Evolutionary conservation across 176 grass and related monocot genomes (phyloP), one percentile per base, ranked within the genome.

Genomic region (Ananas comosus): DNA sequence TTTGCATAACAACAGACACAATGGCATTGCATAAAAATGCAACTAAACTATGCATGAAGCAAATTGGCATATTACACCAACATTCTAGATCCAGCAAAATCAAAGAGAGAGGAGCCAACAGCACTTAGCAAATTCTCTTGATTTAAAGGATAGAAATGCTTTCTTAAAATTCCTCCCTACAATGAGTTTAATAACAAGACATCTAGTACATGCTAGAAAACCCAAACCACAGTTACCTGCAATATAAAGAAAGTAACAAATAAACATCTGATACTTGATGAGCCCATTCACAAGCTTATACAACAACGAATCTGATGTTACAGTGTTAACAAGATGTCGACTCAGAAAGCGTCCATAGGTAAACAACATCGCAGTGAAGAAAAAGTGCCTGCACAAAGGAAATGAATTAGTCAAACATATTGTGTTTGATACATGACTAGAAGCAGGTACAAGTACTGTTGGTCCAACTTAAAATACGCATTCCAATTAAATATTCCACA

Each of bases 181-280:
- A 19, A 42, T 42, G 16, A 17, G 16, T 61, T 18, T n/a, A 18
- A 22, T 19, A 61, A 19, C 17, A 22, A 21, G 16, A 61, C 2
- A 52, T 1, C 19, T 48, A 21, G 13, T 56, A 54, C 21, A 64
- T 28, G 57, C 12, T 63, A 64, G 51, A 58, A 78, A 48, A 66
- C 53, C 33, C 68, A 28, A 49, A 76, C 12, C 74, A 84, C 48
- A 24, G 5, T 73, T 84, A 99, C 95, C 95, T 72, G 95, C 85
- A 83, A 91, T 99, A 79, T 99, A 99, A 69, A 99, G 89, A 72
- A 91, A 99, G 82, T 99, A 99, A 65, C 95, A 99, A 51, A 99
- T 99, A 69, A 99, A 83, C 95, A 99, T 99, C 80, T 99, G 95
- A 61, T 99, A 99, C 67, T 99, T 99, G 71, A 99, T 90, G 76